A percentile compares a stretch with the other conserved stretches of the same genome.
These are phyloP conservation scores for Daldinia childiae DNA, from an alignment of 495 filamentous ascomycete species.

Conservation along the genomic window DNA sequence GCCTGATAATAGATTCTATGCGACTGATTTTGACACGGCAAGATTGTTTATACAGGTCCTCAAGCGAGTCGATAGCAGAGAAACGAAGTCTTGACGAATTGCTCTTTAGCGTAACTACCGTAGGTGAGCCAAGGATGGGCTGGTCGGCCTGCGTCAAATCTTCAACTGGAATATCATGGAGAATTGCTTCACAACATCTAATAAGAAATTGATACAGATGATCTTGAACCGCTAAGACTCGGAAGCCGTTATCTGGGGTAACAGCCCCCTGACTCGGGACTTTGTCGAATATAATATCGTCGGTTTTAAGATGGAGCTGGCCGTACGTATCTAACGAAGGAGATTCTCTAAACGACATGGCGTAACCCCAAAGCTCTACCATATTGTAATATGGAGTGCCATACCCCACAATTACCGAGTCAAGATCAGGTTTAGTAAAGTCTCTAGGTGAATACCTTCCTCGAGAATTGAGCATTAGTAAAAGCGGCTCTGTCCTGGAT, in stretches of 20 bases:
- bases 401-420: slow-evolving; percentile 43
- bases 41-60: slow-evolving; percentile 60
- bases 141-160: slow-evolving; percentile 11
- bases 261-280: neutral
- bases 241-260: slow-evolving; percentile 54
- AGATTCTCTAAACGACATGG: slow-evolving; percentile 55
- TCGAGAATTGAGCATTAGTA: slow-evolving; percentile 56
- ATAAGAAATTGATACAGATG: slow-evolving; percentile 56
- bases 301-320: slow-evolving; percentile 49
- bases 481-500: slow-evolving; percentile 46
- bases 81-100: slow-evolving; percentile 25
- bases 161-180: slow-evolving; percentile 52
- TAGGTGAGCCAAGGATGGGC: slow-evolving; percentile 45
- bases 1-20: slow-evolving; percentile 52
- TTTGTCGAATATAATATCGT: neutral
- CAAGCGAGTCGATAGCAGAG: slow-evolving; percentile 46
- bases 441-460: slow-evolving; percentile 49
- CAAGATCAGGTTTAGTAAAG: slow-evolving; percentile 55
- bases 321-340: slow-evolving; percentile 54
- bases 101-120: slow-evolving; percentile 41
- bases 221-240: slow-evolving; percentile 58
- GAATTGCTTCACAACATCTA: slow-evolving; percentile 49
- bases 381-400: slow-evolving; percentile 32
- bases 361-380: slow-evolving; percentile 50
- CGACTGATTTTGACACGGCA: slow-evolving; percentile 52